Evolutionary conservation across 371 early-diverging fungal species (phyloP), one percentile per base, ranked within the genome.

Genomic region (Circinella minor): DNA sequence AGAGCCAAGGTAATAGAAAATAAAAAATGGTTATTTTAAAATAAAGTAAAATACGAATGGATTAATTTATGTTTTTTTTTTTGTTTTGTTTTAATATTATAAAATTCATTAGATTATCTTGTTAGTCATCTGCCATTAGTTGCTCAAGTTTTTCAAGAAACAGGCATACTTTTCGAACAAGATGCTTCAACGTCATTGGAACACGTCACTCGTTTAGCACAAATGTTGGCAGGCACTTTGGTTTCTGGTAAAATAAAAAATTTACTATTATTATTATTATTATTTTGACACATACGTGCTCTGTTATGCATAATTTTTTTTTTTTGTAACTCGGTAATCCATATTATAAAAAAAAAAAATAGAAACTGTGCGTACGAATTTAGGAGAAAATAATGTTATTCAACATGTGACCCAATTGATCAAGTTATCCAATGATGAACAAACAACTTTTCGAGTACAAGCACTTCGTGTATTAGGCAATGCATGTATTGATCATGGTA

Each of bases 401-500:
- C 66, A 75, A n/a, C 63, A 66, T 55, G 69, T 86, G 36, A 65
- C 80, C 14, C 70, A 43, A 2, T 66, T 86, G 9, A 69, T 84
- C 43, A 66, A 77, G 54, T 64, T 72, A 36, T 72, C 80, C 49
- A 74, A 54, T 43, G 70, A 77, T 43, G 77, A 71, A 11, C 69
- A 77, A 17, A 38, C 62, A 3, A 67, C 78, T 17, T 86, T 85
- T 43, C 75, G 78, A 38, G 75, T 90, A 36, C 92, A 93, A 68
- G 84, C 86, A 5, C 80, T 93, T 47, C 85, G 94, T 13, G 90
- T 90, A 1, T 71, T 92, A 36, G 94, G 91, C 17, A 94, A 94
- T 69, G 75, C 92, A 43, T 94, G 93, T 67, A 91, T 88, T 76
- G 93, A 94, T 76, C 81, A 92, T 72, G 92, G 94, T 92, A 84